phyloP scores from a whole-genome alignment of 1,284 basidiomycete genomes.

The Boletus mariae region DNA sequence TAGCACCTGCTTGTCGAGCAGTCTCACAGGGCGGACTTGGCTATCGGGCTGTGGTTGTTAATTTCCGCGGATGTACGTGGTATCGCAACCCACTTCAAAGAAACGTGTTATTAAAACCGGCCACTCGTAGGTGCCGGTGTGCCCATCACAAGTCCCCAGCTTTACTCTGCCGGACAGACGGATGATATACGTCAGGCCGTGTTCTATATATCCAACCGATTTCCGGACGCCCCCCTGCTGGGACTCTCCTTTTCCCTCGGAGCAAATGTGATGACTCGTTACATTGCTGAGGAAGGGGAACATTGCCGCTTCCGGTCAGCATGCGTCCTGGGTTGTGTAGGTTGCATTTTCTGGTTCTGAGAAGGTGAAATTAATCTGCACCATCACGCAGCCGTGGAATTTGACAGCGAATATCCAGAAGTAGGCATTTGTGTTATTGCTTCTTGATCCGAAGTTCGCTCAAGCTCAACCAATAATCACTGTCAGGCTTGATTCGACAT shows the following conservation, averaged over 20 bases:
- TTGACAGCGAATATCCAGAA: conserved; percentile 55
- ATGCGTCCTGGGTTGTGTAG: conserved; percentile 77
- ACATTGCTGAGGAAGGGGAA: conserved; percentile 85
- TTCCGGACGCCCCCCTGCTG: conserved; percentile 78
- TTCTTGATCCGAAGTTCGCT: conserved; percentile 15
- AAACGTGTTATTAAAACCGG: conserved; percentile 11
- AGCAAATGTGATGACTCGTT: conserved; percentile 88
- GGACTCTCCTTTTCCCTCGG: conserved; percentile 95
- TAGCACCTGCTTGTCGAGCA: conserved; percentile 68
- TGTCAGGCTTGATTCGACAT: conserved; percentile 58
- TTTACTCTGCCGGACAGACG: conserved; percentile 86
- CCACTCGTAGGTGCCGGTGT: conserved; percentile 67
- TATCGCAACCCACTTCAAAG: conserved; percentile 8
- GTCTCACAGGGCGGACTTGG: conserved; percentile 77
- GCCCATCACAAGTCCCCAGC: conserved; percentile 73
- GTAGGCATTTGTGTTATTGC: conserved; percentile 36
- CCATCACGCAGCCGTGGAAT: conserved; percentile 67
- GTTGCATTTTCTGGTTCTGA: conserved; percentile 25
- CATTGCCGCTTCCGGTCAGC: conserved; percentile 72
- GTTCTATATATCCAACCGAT: conserved; percentile 70
- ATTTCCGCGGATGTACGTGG: conserved; percentile 85
- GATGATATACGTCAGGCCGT: conserved; percentile 84
- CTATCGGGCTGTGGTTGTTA: conserved; percentile 84
- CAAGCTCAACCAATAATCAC: conserved; percentile 7
- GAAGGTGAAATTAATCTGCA: conserved; percentile 10